These are phyloP conservation scores for Saxispiralis lemnorum DNA, from an alignment of 495 filamentous ascomycete genomes.

Conservation along the genomic window DNA sequence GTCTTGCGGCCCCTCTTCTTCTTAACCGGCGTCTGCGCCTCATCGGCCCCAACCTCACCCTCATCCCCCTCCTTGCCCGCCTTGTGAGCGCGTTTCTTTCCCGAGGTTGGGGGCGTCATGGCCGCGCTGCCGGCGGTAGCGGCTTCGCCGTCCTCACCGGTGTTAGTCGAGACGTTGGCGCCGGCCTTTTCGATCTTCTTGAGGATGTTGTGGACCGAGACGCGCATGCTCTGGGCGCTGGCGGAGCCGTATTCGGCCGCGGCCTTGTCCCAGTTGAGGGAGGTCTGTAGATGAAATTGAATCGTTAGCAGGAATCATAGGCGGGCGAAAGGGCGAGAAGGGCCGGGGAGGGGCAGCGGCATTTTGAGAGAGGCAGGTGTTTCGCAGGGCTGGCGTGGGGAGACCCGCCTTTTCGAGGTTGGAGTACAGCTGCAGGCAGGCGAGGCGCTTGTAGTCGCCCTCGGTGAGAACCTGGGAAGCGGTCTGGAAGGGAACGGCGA, in stretches of 20 bases:
- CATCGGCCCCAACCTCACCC: conserved; percentile 2
- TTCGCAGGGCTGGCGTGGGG: no score
- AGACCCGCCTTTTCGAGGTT: not conserved
- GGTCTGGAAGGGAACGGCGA: no score
- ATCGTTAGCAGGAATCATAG: no score
- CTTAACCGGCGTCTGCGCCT: conserved; percentile 6
- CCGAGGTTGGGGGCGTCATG: no score
- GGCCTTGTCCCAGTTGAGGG: conserved; percentile 13
- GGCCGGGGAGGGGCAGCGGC: no score
- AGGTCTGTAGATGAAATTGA: not conserved
- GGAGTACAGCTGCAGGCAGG: not conserved
- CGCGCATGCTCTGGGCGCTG: conserved; percentile 9
- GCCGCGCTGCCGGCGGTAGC: not conserved
- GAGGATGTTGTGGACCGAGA: not conserved
- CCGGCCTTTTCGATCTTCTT: conserved; percentile 9
- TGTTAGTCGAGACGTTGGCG: no score
- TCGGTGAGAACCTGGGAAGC: not conserved
- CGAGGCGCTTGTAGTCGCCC: not conserved
- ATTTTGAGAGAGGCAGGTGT: no score
- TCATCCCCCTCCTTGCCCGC: not conserved
- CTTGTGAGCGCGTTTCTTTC: not conserved
- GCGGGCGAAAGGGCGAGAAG: no score
- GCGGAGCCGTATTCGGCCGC: conserved; percentile 6
- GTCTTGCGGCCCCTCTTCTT: conserved; percentile 4
- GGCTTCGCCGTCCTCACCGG: not conserved